A percentile compares a stretch with the other conserved stretches of the same genome.
phyloP scores from a whole-genome alignment of 2,329 filamentous ascomycete species.

The Amphichorda felina region DNA sequence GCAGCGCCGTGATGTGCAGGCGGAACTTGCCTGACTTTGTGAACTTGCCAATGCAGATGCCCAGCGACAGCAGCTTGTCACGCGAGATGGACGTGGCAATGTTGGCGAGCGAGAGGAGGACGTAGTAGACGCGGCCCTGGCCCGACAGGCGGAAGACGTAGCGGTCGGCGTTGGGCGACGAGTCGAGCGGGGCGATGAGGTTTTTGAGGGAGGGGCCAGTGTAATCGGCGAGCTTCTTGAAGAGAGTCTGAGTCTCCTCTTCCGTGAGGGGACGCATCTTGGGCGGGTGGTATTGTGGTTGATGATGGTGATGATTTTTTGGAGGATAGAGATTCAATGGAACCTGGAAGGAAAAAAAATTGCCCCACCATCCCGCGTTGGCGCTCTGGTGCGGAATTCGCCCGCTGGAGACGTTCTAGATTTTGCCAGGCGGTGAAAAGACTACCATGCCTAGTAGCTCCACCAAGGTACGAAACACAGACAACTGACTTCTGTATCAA shows the following conservation, averaged over 20 bases:
- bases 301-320: background rate
- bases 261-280: slow-evolving; percentile 76
- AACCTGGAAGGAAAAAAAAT: background rate
- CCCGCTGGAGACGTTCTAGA: background rate
- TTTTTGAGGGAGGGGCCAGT: slow-evolving; percentile 77
- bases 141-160: slow-evolving; percentile 75
- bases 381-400: background rate
- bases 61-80: slow-evolving; percentile 74
- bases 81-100: slow-evolving; percentile 77
- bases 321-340: background rate
- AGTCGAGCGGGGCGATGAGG: slow-evolving; percentile 63
- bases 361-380: background rate
- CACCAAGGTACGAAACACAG: background rate
- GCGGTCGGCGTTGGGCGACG: slow-evolving; percentile 58
- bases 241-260: slow-evolving; percentile 67
- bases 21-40: slow-evolving; percentile 95
- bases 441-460: too few species aligned
- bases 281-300: slow-evolving; percentile 2
- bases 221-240: slow-evolving; percentile 90
- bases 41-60: slow-evolving; percentile 84
- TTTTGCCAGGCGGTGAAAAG: too few species aligned
- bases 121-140: slow-evolving; percentile 80
- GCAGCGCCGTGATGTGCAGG: slow-evolving; percentile 80
- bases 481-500: too few species aligned
- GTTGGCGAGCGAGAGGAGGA: slow-evolving; percentile 81